phyloP scores from a whole-genome alignment of 306 rosid genomes.

The Quercus ilex region DNA sequence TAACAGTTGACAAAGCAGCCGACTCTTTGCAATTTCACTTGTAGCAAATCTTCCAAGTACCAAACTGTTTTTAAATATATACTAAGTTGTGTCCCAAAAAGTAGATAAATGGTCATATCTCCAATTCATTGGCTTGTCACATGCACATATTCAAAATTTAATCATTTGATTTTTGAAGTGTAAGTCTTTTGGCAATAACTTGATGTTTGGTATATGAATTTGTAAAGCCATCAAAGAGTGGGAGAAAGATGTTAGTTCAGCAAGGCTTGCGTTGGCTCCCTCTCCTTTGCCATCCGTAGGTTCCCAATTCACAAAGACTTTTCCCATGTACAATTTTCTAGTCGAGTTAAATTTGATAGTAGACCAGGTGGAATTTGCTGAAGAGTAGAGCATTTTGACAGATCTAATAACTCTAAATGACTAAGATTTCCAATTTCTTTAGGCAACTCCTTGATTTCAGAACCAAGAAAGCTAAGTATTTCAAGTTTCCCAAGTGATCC shows the following conservation, averaged over 20 bases:
- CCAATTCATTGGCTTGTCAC: too few relatives aligned
- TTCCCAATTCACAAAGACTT: neutral
- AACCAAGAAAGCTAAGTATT: neutral
- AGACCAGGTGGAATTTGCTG: neutral
- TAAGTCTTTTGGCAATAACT: too few relatives aligned
- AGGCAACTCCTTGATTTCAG: neutral
- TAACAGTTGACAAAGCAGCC: slow-evolving; percentile 4
- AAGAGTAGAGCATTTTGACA: neutral
- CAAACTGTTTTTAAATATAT: neutral
- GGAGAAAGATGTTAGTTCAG: slow-evolving; percentile 9
- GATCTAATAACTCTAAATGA: neutral
- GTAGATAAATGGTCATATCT: neutral
- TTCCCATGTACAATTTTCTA: neutral
- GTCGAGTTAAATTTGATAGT: neutral
- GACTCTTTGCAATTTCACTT: neutral
- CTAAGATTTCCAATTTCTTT: neutral
- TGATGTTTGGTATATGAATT: neutral
- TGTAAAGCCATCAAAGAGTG: slow-evolving; percentile 2
- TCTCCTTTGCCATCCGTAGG: neutral
- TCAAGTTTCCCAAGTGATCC: neutral
- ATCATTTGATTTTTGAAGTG: too few relatives aligned
- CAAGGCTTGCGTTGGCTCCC: slow-evolving; percentile 8
- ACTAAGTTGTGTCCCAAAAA: neutral
- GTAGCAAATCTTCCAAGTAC: neutral
- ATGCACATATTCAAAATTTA: too few relatives aligned